Conservation (phyloP, 164 flowering plant genomes). For the Dillenia turbinata region DNA sequence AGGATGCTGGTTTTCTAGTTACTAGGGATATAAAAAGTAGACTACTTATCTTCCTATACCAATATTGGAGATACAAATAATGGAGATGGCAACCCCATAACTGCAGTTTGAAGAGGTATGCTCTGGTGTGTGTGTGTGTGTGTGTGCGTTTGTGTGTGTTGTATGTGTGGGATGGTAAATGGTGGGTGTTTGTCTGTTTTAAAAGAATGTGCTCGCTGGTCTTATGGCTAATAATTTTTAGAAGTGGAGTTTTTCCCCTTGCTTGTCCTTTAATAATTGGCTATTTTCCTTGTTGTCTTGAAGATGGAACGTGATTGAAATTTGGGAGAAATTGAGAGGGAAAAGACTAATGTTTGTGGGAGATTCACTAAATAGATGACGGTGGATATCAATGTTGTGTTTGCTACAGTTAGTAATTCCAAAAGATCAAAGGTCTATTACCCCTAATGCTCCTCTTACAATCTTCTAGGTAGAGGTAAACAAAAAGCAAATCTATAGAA, state of each 20-base stretch:
- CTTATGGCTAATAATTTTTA: neutral
- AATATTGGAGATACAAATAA: neutral
- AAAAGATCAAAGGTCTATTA: slow-evolving; percentile 59
- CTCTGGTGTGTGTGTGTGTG: too few relatives aligned
- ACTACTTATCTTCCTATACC: too few relatives aligned
- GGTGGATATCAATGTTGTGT: slow-evolving; percentile 98
- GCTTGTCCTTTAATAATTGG: neutral
- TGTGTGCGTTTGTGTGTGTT: too few relatives aligned
- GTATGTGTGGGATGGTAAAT: too few relatives aligned
- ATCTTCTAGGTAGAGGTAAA: slow-evolving; percentile 87
- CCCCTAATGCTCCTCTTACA: slow-evolving; percentile 82
- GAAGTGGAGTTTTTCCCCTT: neutral
- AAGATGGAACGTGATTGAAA: slow-evolving; percentile 78
- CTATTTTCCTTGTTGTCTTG: slow-evolving; percentile 2
- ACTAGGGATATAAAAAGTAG: too few relatives aligned
- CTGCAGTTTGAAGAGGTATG: slow-evolving; percentile 81
- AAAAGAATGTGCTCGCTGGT: neutral
- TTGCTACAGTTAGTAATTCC: slow-evolving; percentile 78
- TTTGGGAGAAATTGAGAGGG: slow-evolving; percentile 94
- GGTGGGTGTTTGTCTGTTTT: neutral
- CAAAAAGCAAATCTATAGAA: neutral
- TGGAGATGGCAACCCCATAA: slow-evolving; percentile 72
- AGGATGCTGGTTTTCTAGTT: too few relatives aligned
- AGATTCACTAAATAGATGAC: slow-evolving; percentile 93
- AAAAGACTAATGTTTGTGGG: slow-evolving; percentile 97